Evolutionary conservation across 768 basidiomycete species (phyloP), one percentile per base, ranked within the genome.

Genomic region (Lactarius vividus): DNA sequence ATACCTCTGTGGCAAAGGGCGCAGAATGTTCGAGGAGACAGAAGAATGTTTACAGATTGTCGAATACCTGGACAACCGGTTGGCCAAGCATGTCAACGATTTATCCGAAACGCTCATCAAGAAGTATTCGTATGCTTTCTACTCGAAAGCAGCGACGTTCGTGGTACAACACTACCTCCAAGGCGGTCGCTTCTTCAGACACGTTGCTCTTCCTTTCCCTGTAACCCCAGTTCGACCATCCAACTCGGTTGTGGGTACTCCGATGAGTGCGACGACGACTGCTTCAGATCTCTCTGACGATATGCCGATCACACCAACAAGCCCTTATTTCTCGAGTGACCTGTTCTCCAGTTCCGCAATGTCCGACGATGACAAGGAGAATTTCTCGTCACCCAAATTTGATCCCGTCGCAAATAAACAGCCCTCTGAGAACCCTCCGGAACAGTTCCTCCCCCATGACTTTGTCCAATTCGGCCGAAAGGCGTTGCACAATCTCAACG

Each of bases 121-220:
- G 81, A 99, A 99, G 80, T 98, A 99, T 79, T 96, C 96, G 6
- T 95, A 93, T 72, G 89, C 89, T 52, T 97, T 96, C 79, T 98
- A 96, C 79, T 94, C 93, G 57, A 96, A 95, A 79, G 94, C 95
- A 0, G 95, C 96, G 28, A 94, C 91, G 28, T 87, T 93, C 74
- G 93, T 94, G 67, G 88, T 95, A 40, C 93, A 98, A 75, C 94
- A 88, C 78, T 99, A 98, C 75, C 87, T 98, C 57, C 86, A 91
- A 73, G 96, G 95, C 58, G 88, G 88, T 53, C 89, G 86, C 61
- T 92, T 89, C 74, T 74, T 79, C 66, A 82, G 81, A 46, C 83
- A 85, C 44, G 73, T 77, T 33, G 69, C 76, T 37, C 66, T 75
- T 20, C 72, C 85, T 23, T 79, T 90, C 56, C 91, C 92, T 40